Percentiles rank a stretch among this genome's conserved stretches.
Evolutionary conservation across 1,139 yeast genomes (phyloP).

Genomic region (Yamadazyma siamensis): DNA sequence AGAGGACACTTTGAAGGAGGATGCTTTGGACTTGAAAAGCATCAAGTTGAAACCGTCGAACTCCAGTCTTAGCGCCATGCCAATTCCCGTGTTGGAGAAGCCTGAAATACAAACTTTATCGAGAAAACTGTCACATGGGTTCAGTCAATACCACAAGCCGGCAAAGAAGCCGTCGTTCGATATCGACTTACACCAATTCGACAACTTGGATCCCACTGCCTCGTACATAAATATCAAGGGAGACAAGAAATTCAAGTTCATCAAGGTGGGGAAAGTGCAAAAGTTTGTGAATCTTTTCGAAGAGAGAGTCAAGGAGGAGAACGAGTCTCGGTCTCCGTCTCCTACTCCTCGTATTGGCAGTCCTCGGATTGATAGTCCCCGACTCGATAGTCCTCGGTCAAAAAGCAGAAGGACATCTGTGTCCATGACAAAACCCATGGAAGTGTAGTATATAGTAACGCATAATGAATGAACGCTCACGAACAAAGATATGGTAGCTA

Average conservation of each 20-base stretch:
- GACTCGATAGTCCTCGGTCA: constrained; percentile 7
- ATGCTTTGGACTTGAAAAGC: too few relatives aligned
- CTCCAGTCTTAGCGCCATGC: constrained; percentile 9
- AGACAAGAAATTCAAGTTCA: constrained; percentile 44
- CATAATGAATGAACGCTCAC: too few relatives aligned
- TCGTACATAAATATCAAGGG: constrained; percentile 31
- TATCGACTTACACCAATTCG: constrained; percentile 14
- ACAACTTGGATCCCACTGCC: constrained; percentile 27
- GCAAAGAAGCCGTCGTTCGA: constrained; percentile 12
- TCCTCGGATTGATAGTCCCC: constrained; percentile 5
- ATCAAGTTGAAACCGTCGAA: constrained; percentile 12
- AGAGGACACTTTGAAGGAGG: constrained; percentile 1
- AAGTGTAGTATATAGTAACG: constrained; percentile 1
- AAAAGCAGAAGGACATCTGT: too few relatives aligned
- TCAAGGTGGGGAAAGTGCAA: constrained; percentile 48
- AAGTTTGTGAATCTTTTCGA: constrained; percentile 46
- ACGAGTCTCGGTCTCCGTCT: constrained; percentile 7
- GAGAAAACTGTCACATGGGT: constrained; percentile 11
- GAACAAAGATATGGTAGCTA: too few relatives aligned
- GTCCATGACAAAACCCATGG: too few relatives aligned
- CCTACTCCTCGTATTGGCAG: constrained; percentile 6
- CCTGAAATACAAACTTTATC: constrained; percentile 5
- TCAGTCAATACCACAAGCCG: constrained; percentile 8
- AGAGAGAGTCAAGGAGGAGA: constrained; percentile 27
- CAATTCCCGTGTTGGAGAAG: constrained; percentile 4